Evolutionary conservation across 2,329 filamentous ascomycete genomes (phyloP).

Genomic region (Fusarium anguioides): DNA sequence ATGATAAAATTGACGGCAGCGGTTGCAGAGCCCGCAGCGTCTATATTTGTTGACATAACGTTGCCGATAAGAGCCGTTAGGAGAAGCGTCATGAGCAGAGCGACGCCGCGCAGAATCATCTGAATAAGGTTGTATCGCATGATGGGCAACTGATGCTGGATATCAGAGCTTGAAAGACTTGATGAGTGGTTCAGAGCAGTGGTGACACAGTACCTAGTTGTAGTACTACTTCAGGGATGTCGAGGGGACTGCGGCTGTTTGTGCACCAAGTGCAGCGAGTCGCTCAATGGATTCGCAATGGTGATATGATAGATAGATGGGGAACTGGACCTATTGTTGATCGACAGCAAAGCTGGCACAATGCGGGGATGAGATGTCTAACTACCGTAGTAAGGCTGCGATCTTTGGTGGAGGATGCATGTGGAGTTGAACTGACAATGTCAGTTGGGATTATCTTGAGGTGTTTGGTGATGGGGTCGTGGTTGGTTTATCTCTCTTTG

Average conservation of each 20-base stretch:
- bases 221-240: background rate
- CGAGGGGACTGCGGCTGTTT: background rate
- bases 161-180: constrained; percentile 7
- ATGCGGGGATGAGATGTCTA: constrained; percentile 33
- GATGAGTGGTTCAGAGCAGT: background rate
- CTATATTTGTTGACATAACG: constrained; percentile 63
- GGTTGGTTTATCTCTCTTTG: constrained; percentile 20
- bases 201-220: background rate
- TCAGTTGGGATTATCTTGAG: background rate
- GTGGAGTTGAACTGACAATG: constrained; percentile 26
- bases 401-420: constrained; percentile 32
- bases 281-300: background rate
- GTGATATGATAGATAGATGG: background rate
- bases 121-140: constrained; percentile 55
- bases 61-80: constrained; percentile 68
- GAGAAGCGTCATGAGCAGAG: constrained; percentile 65
- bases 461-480: constrained; percentile 23
- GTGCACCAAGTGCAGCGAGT: background rate
- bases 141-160: constrained; percentile 32
- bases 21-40: constrained; percentile 55
- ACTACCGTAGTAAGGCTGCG: constrained; percentile 28
- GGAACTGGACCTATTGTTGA: constrained; percentile 13
- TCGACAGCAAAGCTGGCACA: constrained; percentile 24
- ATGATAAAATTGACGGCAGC: constrained; percentile 73
- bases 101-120: constrained; percentile 59